Evolutionary conservation across 176 grass and related monocot species (phyloP), one percentile per base, ranked within the genome.

Genomic region (Pharus latifolius): DNA sequence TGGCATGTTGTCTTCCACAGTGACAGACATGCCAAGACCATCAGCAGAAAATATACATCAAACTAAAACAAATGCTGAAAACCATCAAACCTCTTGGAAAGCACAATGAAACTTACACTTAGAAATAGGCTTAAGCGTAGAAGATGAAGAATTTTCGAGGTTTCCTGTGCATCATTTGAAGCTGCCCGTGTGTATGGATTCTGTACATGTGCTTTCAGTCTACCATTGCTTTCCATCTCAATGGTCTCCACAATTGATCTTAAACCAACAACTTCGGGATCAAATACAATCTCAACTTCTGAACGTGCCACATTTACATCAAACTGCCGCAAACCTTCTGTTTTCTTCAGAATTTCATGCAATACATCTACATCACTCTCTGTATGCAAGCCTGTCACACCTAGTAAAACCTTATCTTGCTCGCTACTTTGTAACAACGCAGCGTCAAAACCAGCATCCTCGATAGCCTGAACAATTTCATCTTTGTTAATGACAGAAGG

Each of bases 401-500:
- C 70, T 75, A 99, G 53, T 26, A 94, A 88, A 68, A 72, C 81
- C 31, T 86, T 94, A 55, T 94, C 75, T 82, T 94, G 67, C 18
- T 99, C 82, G 11, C 73, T 99, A 83, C 90, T 93, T 79, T 88
- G 84, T 57, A 99, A 37, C 48, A 99, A 73, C 1, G 46, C 72
- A 53, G 90, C 87, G 16, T 99, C 95, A 65, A 99, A 99, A 67
- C 95, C 95, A 22, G 95, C 90, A 83, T 94, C 95, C 66, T 99
- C 95, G 6, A 99, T 94, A 47, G 90, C 79, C 67, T 28, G 54
- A 78, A 91, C 82, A 75, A 99, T 88, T 62, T 94, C 84, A 78
- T 94, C 81, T 78, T 94, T 89, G 78, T n/a, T 83, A 64, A 89
- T 86, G 75, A 56, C 63, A 50, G 76, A 56, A 45, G 76, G 73